phyloP scores from a whole-genome alignment of 208 protist genomes.

The Trypanosoma rangeli region DNA sequence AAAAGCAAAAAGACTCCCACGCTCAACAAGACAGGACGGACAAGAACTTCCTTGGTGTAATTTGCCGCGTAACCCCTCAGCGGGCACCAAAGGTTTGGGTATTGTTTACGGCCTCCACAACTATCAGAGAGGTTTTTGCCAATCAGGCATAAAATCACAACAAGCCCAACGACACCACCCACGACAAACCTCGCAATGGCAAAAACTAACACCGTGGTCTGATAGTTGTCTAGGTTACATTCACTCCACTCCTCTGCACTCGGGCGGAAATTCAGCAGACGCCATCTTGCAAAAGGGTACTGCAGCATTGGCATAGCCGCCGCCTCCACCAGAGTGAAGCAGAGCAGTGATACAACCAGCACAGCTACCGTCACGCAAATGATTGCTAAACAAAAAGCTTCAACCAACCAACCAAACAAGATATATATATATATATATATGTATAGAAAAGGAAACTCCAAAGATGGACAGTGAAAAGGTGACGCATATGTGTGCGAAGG shows the following conservation, averaged over 20 bases:
- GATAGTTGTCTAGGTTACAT: conserved; percentile 31
- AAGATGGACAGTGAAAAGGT: not conserved
- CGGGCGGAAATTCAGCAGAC: conserved; percentile 32
- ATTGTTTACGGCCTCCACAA: conserved; percentile 44
- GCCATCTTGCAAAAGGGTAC: conserved; percentile 22
- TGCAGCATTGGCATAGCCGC: conserved; percentile 19
- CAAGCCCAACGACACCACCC: conserved; percentile 21
- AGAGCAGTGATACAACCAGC: conserved; percentile 5
- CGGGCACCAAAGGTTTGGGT: conserved; percentile 48
- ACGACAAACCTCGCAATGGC: conserved; percentile 27
- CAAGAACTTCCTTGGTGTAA: conserved; percentile 45
- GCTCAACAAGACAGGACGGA: conserved; percentile 34
- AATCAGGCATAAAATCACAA: conserved; percentile 32
- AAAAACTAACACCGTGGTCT: conserved; percentile 20
- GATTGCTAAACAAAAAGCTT: not conserved
- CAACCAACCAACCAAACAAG: conserved; percentile 6
- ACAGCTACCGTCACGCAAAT: not conserved
- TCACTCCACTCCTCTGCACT: conserved; percentile 5
- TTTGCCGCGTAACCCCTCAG: conserved; percentile 25
- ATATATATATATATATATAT: too few relatives aligned
- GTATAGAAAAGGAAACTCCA: not conserved
- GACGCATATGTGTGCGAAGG: not conserved
- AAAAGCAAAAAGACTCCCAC: conserved; percentile 25
- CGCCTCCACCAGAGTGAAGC: not conserved
- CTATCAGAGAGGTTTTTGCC: conserved; percentile 45